These are phyloP conservation scores for Trichodelitschia bisporula DNA, from an alignment of 495 filamentous ascomycete species.

Conservation along the genomic window DNA sequence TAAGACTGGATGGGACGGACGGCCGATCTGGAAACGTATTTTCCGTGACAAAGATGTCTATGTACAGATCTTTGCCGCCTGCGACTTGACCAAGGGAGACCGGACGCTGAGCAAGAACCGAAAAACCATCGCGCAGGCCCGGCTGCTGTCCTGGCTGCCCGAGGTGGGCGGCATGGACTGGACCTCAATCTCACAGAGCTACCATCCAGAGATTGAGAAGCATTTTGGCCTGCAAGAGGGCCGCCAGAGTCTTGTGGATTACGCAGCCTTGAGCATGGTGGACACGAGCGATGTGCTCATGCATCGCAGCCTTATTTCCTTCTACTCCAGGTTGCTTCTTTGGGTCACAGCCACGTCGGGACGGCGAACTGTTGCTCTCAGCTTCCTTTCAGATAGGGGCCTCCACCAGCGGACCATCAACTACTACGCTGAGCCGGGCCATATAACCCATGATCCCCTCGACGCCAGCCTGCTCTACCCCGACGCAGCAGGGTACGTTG, in stretches of 20 bases:
- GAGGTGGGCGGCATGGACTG: slow-evolving; percentile 41
- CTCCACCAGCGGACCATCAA: slow-evolving; percentile 24
- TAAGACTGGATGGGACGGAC: slow-evolving; percentile 26
- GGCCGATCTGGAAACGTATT: slow-evolving; percentile 45
- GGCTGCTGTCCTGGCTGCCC: slow-evolving; percentile 45
- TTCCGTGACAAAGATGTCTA: slow-evolving; percentile 31
- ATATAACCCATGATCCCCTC: slow-evolving; percentile 21
- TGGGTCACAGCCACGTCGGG: no score
- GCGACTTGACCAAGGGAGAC: slow-evolving; percentile 13
- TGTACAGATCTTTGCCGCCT: slow-evolving; percentile 26
- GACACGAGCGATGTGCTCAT: slow-evolving; percentile 49
- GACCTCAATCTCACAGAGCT: slow-evolving; percentile 28
- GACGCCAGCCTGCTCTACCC: slow-evolving; percentile 27
- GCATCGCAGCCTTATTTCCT: slow-evolving; percentile 56
- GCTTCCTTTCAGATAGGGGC: slow-evolving; percentile 26
- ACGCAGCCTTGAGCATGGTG: slow-evolving; percentile 49
- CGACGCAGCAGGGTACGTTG: slow-evolving; percentile 30
- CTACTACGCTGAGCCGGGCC: slow-evolving; percentile 27
- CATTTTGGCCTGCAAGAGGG: slow-evolving; percentile 21
- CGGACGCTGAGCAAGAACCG: slow-evolving; percentile 29
- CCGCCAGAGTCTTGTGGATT: slow-evolving; percentile 39
- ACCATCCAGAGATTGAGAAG: slow-evolving; percentile 33
- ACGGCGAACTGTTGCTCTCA: slow-evolving; percentile 22
- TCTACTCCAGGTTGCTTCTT: slow-evolving; percentile 20
- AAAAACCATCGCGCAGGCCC: slow-evolving; percentile 52